Evolutionary conservation across 2,329 filamentous ascomycete species (phyloP).

Genomic region (Passalora sequoiae): DNA sequence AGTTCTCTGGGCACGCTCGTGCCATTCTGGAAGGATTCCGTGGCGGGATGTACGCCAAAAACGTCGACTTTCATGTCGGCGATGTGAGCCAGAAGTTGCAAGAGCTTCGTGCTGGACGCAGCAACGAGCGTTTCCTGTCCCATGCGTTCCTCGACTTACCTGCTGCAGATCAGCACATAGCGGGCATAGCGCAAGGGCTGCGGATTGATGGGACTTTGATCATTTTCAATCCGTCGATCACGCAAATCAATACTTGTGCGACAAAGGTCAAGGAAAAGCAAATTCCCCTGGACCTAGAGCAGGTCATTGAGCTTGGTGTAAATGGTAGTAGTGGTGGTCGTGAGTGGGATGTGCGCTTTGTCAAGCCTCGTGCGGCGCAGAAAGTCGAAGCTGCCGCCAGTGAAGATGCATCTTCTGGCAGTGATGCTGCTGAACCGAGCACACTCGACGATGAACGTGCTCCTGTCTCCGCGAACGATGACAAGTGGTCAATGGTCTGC

Average conservation of each 20-base stretch:
- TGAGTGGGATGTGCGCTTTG: slow-evolving; percentile 59
- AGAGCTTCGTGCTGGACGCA: slow-evolving; percentile 43
- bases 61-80: slow-evolving; percentile 70
- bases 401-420: slow-evolving; percentile 2
- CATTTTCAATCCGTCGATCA: slow-evolving; percentile 72
- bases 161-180: slow-evolving; percentile 51
- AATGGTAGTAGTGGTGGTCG: slow-evolving; percentile 51
- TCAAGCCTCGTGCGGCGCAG: slow-evolving; percentile 35
- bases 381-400: slow-evolving; percentile 7
- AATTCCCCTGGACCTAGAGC: slow-evolving; percentile 55
- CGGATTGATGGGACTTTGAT: slow-evolving; percentile 60
- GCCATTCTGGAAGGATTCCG: slow-evolving; percentile 63
- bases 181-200: slow-evolving; percentile 53
- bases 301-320: slow-evolving; percentile 53
- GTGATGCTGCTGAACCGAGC: slow-evolving; percentile 1
- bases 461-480: not conserved
- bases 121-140: slow-evolving; percentile 54
- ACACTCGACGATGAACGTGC: not conserved
- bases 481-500: slow-evolving; percentile 31
- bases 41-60: slow-evolving; percentile 61
- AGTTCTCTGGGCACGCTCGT: slow-evolving; percentile 60
- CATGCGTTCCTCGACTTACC: slow-evolving; percentile 72
- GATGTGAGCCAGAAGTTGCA: slow-evolving; percentile 60
- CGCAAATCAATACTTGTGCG: slow-evolving; percentile 66
- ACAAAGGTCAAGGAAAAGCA: slow-evolving; percentile 49